Evolutionary conservation across 352 stramenopile species (phyloP), one percentile per base, ranked within the genome.

Genomic region (Phytopythium kandeliae): DNA sequence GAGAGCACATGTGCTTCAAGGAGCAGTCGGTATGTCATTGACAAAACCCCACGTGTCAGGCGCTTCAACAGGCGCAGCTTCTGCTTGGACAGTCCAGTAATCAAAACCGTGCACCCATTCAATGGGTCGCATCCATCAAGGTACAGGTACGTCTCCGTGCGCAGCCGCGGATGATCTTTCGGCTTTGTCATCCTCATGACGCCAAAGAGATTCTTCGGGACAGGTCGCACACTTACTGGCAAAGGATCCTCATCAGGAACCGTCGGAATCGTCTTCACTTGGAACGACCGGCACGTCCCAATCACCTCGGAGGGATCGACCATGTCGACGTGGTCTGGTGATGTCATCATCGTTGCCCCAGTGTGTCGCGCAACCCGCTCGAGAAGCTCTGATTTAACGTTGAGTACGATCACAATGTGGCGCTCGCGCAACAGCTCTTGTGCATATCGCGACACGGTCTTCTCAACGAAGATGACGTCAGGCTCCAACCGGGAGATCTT

Each of bases 401-500:
- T 97, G 24, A 98, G 75, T 16, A 98, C 85, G 17, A 98, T 85
- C 22, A 85, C 81, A 35, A 99, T 88, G 47, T 89, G 84, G 7
- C 86, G 83, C 47, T 96, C 78, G 34, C 91, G 71, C 4, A 99
- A 60, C 1, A 98, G 62, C 48, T 98, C 91, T 68, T 98, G 94
- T 10, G 96, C 96, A 55, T 93, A 85, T 6, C 88, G 69, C 12
- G 88, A 96, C 16, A 97, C 84, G 12, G 80, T 86, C 16, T 83
- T 78, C 47, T 94, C 92, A 24, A 98, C 91, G 62, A 98, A 92
- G 33, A 99, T 79, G 22, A 99, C 67, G 69, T 98, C 89, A 9
- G 96, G 96, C 55, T 97, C 86, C 25, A 98, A 60, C 28, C 85
- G 86, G 3, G 94, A 86, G 54, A 99, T 98, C 56, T 98, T 99